These are phyloP conservation scores for Clonostachys chloroleuca DNA, from an alignment of 2,329 filamentous ascomycete genomes.

Conservation along the genomic window DNA sequence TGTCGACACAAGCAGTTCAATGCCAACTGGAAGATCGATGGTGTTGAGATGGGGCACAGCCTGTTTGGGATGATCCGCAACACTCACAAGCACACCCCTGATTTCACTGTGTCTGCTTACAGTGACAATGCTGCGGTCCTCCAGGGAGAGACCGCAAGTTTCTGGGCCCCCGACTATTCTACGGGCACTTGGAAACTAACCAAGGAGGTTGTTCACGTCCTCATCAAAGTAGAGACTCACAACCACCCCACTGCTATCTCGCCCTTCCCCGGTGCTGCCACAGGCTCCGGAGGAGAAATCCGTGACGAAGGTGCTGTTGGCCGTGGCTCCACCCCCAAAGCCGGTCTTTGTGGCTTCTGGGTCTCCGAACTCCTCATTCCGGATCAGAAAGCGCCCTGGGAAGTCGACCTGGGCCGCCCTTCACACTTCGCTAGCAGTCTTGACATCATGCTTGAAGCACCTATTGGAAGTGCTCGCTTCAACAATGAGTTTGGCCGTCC, in stretches of 20 bases:
- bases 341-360: slow-evolving; percentile 87
- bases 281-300: slow-evolving; percentile 92
- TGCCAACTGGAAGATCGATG: slow-evolving; percentile 92
- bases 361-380: slow-evolving; percentile 93
- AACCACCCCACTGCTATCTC: slow-evolving; percentile 97
- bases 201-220: slow-evolving; percentile 80
- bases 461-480: slow-evolving; percentile 90
- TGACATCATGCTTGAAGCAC: slow-evolving; percentile 97
- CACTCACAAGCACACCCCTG: slow-evolving; percentile 78
- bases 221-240: slow-evolving; percentile 96
- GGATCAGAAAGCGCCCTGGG: slow-evolving; percentile 79
- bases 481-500: slow-evolving; percentile 98
- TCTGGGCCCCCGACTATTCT: slow-evolving; percentile 84
- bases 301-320: slow-evolving; percentile 94
- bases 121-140: slow-evolving; percentile 94
- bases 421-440: slow-evolving; percentile 89
- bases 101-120: slow-evolving; percentile 90
- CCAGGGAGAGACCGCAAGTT: slow-evolving; percentile 31
- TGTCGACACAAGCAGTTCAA: slow-evolving; percentile 89
- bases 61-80: slow-evolving; percentile 96
- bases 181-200: slow-evolving; percentile 85
- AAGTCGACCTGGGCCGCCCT: slow-evolving; percentile 84
- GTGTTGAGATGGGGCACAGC: slow-evolving; percentile 70
- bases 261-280: slow-evolving; percentile 87
- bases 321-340: slow-evolving; percentile 87